Evolutionary conservation across 257 asterid genomes (phyloP), one percentile per base, ranked within the genome.

Genomic region (Misopates orontium): DNA sequence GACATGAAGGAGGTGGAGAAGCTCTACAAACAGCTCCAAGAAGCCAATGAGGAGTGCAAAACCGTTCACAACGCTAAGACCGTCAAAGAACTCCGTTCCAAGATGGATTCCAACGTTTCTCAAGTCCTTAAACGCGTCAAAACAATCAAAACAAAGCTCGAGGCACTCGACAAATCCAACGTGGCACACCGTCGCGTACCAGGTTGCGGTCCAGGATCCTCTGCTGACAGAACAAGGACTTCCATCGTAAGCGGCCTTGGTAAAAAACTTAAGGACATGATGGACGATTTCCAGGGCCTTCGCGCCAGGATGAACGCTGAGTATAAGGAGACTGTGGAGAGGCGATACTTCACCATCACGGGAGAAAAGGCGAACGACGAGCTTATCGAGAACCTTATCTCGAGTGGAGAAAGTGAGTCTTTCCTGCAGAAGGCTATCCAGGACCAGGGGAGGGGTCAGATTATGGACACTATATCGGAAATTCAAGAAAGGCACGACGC

Each of bases 141-240:
- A 9, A 7, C 66, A 25, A 80, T 83, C n/a, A 83, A 83, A 23
- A 67, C 75, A 16, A 83, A 83, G 45, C 57, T 82, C 53, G 87
- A 82, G 68, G 83, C 74, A 5, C 62, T 82, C 41, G 87, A 82
- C 24, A 67, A 70, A 45, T 82, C 87, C 56, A 82, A 82, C 32
- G 81, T 77, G 28, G 67, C 77, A n/a, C 69, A 79, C 44, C 77
- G 87, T 31, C 68, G 66, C 0, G 78, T 79, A 71, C 87, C 87
- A 1, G 87, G 87, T 12, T 82, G 87, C 62, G 87, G 87, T 0
- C 87, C 87, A 0, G 87, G 87, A 3, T 82, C 87, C 17, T 82
- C 87, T 6, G 82, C 87, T 0, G 85, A 79, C 66, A n/a, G 87
- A 28, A 82, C 87, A 0, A 66, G 85, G 17, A 71, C 76, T 0